These are phyloP conservation scores for Cercospora zeina DNA, from an alignment of 2,329 filamentous ascomycete genomes.

Conservation along the genomic window DNA sequence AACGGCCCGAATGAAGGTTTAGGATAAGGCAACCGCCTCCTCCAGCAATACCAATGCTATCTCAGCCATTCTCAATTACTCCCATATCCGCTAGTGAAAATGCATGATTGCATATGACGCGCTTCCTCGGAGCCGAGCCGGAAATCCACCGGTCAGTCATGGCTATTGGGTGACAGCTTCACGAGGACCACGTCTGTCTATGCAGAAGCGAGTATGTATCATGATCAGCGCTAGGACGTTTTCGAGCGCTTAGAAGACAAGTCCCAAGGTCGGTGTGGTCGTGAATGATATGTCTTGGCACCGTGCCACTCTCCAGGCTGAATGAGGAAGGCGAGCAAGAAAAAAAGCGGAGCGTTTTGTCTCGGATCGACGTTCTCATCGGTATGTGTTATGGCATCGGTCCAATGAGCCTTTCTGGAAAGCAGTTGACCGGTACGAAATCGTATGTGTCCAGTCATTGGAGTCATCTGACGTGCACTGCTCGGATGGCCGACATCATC, in stretches of 20 bases:
- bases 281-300: conserved; percentile 1
- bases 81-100: neutral
- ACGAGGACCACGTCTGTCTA: neutral
- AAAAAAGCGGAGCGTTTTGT: conserved; percentile 2
- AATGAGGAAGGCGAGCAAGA: conserved; percentile 1
- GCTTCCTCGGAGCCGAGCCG: neutral
- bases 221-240: neutral
- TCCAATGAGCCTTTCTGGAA: neutral
- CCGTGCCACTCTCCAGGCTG: neutral
- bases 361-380: neutral
- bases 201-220: neutral
- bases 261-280: neutral
- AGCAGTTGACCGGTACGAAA: neutral
- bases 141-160: neutral
- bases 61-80: neutral
- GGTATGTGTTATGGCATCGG: neutral
- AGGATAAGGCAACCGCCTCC: neutral
- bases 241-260: neutral
- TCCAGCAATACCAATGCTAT: neutral
- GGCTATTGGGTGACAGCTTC: neutral
- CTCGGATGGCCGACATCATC: neutral
- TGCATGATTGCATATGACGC: neutral
- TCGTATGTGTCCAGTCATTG: neutral
- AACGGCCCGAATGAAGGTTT: neutral
- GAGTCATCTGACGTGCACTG: neutral